These are phyloP conservation scores for Fusarium miscanthi DNA, from an alignment of 2,329 filamentous ascomycete species.

Conservation along the genomic window DNA sequence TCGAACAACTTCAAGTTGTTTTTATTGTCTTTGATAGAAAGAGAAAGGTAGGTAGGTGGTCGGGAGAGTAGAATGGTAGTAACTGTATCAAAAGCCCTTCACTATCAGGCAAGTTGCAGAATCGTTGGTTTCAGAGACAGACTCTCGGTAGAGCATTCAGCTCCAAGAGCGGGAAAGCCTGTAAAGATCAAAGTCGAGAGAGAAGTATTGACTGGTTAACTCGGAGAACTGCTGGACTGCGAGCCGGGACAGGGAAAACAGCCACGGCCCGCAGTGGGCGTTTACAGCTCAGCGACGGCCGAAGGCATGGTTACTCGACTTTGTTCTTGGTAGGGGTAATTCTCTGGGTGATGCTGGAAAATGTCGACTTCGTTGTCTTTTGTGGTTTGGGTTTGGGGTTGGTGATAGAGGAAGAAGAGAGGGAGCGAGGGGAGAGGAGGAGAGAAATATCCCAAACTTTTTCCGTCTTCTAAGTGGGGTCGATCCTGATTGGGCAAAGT, in stretches of 20 bases:
- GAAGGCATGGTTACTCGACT: constrained; percentile 77
- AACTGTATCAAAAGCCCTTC: constrained; percentile 42
- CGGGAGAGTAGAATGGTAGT: constrained; percentile 8
- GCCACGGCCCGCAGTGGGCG: constrained; percentile 78
- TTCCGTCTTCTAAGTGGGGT: constrained; percentile 43
- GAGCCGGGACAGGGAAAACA: constrained; percentile 63
- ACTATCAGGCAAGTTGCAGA: constrained; percentile 46
- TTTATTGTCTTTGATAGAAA: constrained; percentile 1
- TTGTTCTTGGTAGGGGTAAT: constrained; percentile 64
- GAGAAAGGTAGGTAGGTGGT: not conserved
- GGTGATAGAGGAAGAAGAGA: constrained; percentile 44
- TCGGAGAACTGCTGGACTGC: constrained; percentile 91
- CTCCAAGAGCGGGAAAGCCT: constrained; percentile 63
- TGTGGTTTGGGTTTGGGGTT: constrained; percentile 47
- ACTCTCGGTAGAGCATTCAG: constrained; percentile 51
- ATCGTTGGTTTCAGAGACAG: constrained; percentile 53
- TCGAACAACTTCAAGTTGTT: constrained; percentile 9
- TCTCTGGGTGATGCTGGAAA: constrained; percentile 47
- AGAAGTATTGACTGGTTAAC: constrained; percentile 63
- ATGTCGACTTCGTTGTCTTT: constrained; percentile 75
- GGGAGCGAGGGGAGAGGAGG: constrained; percentile 42
- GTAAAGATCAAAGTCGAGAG: constrained; percentile 74
- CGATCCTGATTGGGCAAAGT: constrained; percentile 33
- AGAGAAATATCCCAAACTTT: constrained; percentile 49
- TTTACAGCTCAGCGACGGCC: constrained; percentile 93